Evolutionary conservation across 176 grass and related monocot species (phyloP).

Genomic region (Canna indica): DNA sequence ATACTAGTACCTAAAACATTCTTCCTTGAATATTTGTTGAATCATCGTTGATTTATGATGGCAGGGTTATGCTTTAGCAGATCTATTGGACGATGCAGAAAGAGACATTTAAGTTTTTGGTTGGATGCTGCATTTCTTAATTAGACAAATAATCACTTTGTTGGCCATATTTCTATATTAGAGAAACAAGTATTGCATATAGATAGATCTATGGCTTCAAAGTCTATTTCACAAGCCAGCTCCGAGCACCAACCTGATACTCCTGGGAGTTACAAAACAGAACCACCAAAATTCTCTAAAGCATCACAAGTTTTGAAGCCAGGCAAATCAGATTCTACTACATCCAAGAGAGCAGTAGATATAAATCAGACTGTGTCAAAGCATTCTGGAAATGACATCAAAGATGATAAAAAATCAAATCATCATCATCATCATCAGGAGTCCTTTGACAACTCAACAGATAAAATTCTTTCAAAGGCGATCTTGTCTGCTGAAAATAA

Average conservation of each 20-base stretch:
- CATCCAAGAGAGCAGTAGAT: neutral
- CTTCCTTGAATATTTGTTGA: neutral
- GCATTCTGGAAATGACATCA: neutral
- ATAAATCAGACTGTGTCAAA: neutral
- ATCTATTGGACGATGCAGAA: neutral
- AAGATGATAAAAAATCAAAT: neutral
- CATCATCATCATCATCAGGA: neutral
- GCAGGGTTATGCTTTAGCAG: neutral
- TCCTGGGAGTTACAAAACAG: neutral
- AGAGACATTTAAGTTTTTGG: neutral
- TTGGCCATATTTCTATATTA: neutral
- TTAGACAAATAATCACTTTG: neutral
- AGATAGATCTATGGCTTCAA: conserved; percentile 8
- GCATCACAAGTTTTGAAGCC: neutral
- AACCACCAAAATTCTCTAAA: neutral
- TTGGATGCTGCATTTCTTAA: neutral
- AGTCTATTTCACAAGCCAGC: neutral
- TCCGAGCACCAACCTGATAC: neutral
- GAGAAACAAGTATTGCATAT: neutral
- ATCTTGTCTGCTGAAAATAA: neutral
- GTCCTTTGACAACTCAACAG: neutral
- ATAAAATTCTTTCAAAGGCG: neutral
- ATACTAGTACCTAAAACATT: neutral
- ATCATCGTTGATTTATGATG: neutral
- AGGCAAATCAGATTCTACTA: neutral